Evolutionary conservation across 345 rosid genomes (phyloP).

Genomic region (Microthlaspi erraticum): DNA sequence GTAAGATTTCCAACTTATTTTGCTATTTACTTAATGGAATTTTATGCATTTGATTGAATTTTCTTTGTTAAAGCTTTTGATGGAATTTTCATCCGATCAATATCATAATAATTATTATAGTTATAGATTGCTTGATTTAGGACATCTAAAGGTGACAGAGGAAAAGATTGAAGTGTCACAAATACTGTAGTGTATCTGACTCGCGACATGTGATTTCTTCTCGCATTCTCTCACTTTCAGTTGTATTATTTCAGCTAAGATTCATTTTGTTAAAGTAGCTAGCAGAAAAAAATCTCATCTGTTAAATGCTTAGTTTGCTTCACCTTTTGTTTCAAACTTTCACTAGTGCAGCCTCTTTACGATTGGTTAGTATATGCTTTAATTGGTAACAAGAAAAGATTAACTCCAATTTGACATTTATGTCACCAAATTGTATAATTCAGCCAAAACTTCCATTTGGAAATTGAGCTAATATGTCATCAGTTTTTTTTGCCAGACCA

Average conservation of each 20-base stretch:
- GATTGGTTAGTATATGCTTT: conserved; percentile 8
- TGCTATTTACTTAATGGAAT: too few relatives aligned
- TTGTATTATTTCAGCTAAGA: not conserved
- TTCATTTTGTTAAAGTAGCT: not conserved
- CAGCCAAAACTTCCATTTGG: not conserved
- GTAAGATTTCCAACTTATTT: too few relatives aligned
- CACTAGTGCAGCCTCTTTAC: not conserved
- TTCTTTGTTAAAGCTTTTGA: too few relatives aligned
- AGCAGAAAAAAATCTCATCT: not conserved
- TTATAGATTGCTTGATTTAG: conserved; percentile 49
- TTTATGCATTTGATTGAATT: too few relatives aligned
- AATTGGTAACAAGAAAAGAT: not conserved
- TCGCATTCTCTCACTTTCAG: conserved; percentile 17
- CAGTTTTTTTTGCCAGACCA: not conserved
- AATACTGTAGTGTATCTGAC: conserved; percentile 47
- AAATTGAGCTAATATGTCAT: not conserved
- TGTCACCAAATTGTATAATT: not conserved
- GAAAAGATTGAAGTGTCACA: conserved; percentile 42
- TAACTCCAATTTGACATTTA: not conserved
- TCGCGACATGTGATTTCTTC: conserved; percentile 51
- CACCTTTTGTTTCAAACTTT: not conserved
- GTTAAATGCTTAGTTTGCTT: conserved; percentile 1
- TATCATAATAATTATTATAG: conserved; percentile 11
- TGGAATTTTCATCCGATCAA: not conserved
- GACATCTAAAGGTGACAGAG: conserved; percentile 43